Base-by-base conservation (phyloP, 2,329 filamentous ascomycete genomes). In the Sclerotinia nivalis region DNA sequence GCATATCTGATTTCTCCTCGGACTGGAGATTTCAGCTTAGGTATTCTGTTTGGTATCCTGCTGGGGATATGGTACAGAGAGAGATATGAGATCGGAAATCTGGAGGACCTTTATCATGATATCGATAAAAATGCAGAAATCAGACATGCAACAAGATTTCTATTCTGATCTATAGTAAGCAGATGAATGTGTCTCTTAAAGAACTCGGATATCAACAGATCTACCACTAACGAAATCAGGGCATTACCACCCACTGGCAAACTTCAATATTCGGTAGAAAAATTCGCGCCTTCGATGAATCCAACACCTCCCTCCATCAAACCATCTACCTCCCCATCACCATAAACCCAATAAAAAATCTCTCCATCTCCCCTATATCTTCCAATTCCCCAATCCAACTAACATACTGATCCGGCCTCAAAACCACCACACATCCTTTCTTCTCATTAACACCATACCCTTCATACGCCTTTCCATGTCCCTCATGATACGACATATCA, bases 381-480 rank as follows among this genome's bases (percentile, higher is more conserved):
- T 81, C 81, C 28, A 85, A 74, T 66, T 76, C 71, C 6, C 75
- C 72, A 2, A 81, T 72, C 55, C 78, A 80, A 0, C 80, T 84
- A 45, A 92, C 85, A 78, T 92, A 89, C 76, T 90, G 88, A 80
- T 93, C 91, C 2, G 90, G 91, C 62, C 91, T 79, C 2, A 89
- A 80, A 1, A 89, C 80, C 0, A 91, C 84, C 5, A 88, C 79
- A 71, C 86, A 88, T 0, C 90, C 89, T 28, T 79, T 78, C 67
- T 84, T 80, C 25, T 73, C 77, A 72, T 88, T 82, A 1, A 93
- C 81, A 0, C 88, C 89, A 70, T 88, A 89, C 4, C 82, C 83
- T 69, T 84, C 80, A 74, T 91, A 87, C 0, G 83, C 82, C 12
- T 81, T 74, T 0, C 84, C 84, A 67, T 84, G 79, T 0, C 84